A percentile compares a stretch with the other conserved stretches of the same genome.
Evolutionary conservation across 352 stramenopile genomes (phyloP).

Genomic region (Pythium dissotocum): DNA sequence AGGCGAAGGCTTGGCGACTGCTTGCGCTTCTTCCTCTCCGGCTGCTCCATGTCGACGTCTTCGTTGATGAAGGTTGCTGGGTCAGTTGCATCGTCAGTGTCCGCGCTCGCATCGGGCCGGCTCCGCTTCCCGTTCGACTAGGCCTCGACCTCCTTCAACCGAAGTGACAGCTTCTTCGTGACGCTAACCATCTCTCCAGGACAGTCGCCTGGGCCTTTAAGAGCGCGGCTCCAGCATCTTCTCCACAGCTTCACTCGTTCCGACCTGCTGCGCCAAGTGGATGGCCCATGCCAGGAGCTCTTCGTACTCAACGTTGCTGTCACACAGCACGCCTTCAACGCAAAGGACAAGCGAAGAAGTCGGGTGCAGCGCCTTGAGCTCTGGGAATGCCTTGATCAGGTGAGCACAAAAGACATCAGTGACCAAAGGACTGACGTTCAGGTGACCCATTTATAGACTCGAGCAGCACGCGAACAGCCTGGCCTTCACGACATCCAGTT

Average conservation of each 20-base stretch:
- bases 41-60: no score
- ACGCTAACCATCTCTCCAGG: background rate
- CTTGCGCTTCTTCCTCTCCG: background rate
- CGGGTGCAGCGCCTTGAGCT: background rate
- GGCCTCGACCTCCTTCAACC: background rate
- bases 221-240: no score
- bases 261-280: no score
- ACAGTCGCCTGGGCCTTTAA: background rate
- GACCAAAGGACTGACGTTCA: background rate
- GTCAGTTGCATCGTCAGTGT: no score
- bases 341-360: background rate
- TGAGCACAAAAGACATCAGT: constrained; percentile 3
- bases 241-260: background rate
- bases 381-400: constrained; percentile 4
- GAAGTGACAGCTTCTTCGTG: background rate
- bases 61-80: no score
- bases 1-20: background rate
- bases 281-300: background rate
- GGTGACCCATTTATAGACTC: constrained; percentile 3
- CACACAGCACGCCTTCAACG: background rate
- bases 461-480: constrained; percentile 7
- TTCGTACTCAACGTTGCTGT: background rate
- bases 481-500: background rate
- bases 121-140: background rate
- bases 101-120: no score